These are phyloP conservation scores for Coemansia sp. DNA, from an alignment of 192 early-diverging fungal species.

Conservation along the genomic window DNA sequence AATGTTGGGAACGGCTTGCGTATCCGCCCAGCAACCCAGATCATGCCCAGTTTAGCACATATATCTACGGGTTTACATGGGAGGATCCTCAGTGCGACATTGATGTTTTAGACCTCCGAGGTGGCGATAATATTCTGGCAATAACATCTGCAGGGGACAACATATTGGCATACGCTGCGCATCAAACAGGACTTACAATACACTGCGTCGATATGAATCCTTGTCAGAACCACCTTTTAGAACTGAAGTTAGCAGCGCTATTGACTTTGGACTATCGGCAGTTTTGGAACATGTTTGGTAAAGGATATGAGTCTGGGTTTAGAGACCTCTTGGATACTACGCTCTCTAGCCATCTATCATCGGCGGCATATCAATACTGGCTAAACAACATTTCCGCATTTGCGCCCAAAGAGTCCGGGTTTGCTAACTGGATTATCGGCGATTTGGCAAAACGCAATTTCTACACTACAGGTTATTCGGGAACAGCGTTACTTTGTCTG, in stretches of 20 bases:
- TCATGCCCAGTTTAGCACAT: constrained; percentile 74
- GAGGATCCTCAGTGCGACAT: constrained; percentile 79
- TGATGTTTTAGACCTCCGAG: constrained; percentile 63
- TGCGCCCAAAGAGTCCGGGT: not conserved
- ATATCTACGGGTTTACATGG: constrained; percentile 88
- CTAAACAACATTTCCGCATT: constrained; percentile 55
- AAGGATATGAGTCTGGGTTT: constrained; percentile 66
- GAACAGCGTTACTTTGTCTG: constrained; percentile 70
- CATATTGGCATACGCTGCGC: constrained; percentile 72
- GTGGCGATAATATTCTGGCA: constrained; percentile 70
- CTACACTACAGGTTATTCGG: constrained; percentile 83
- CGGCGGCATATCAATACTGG: constrained; percentile 80
- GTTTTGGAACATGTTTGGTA: constrained; percentile 81
- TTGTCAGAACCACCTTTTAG: constrained; percentile 89
- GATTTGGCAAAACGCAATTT: constrained; percentile 62
- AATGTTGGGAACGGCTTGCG: constrained; percentile 49
- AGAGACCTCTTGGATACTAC: constrained; percentile 60
- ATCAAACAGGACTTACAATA: constrained; percentile 65
- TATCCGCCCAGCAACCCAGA: constrained; percentile 58
- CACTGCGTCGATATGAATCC: constrained; percentile 88
- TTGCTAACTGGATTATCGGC: constrained; percentile 11
- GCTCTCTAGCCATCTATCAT: constrained; percentile 70
- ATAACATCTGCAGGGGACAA: constrained; percentile 86
- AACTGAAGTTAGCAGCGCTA: constrained; percentile 79
- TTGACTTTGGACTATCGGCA: constrained; percentile 59